Evolutionary conservation across 805 yeast species (phyloP), one percentile per base, ranked within the genome.

Genomic region (Saturnispora silvae): DNA sequence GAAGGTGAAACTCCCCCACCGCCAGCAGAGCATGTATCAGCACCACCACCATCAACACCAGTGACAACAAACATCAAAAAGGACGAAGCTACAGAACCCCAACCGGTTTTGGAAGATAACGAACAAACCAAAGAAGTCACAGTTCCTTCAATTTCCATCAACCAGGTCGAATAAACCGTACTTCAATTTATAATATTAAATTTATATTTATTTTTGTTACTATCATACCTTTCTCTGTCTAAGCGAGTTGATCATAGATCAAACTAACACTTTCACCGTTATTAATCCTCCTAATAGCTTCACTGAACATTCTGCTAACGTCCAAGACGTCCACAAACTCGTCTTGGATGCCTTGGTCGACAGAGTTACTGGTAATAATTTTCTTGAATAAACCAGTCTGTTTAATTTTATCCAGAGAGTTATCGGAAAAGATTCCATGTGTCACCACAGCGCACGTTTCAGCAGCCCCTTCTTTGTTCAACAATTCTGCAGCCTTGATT

Each of bases 261-360:
- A 85, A 81, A 15, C 94, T 80, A 14, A 92, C 95, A 13, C 89
- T 77, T 64, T 92, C 99, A 47, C 99, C 99, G 49, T 92, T 92
- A 59, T 92, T 95, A 35, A 92, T 89, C 57, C 99, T 71, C 56
- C 99, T 70, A 31, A 92, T 85, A 2, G 96, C 89, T 60, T 92
- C 99, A 14, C 94, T 96, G 49, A 92, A 81, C 15, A 92, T 73
- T 40, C 81, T 67, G 8, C 94, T 77, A 6, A 92, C 92, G 49
- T 92, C 98, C 49, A 92, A 64, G 8, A 89, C 84, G 20, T 85
- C 65, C 53, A 72, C 70, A 35, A 69, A 72, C 9, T 80, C 81
- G 6, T 31, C 27, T 15, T 45, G 38, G 17, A 67, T 70, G 4
- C 64, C 65, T 57, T 89, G 98, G 2, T 96, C 96, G 9, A 87